phyloP scores from a whole-genome alignment of 1,284 basidiomycete genomes.

The Phellopilus nigrolimitatus region DNA sequence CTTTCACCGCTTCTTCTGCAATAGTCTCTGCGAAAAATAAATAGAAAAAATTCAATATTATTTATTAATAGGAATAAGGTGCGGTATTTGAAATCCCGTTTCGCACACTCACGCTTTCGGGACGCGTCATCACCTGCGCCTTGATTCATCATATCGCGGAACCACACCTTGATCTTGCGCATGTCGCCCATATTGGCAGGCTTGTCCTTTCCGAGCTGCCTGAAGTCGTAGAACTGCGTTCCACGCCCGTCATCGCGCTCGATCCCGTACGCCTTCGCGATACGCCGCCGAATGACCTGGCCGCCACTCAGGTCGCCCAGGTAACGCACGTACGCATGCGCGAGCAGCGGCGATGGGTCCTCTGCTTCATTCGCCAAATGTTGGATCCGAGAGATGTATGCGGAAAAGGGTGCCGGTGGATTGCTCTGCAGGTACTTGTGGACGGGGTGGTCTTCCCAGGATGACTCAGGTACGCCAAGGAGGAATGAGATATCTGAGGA shows the following conservation, averaged over 20 bases:
- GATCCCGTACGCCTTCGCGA: constrained; percentile 65
- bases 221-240: constrained; percentile 71
- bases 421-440: constrained; percentile 41
- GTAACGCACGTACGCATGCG: constrained; percentile 81
- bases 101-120: constrained; percentile 47
- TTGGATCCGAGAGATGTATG: constrained; percentile 50
- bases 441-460: constrained; percentile 53
- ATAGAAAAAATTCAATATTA: not conserved
- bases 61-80: not conserved
- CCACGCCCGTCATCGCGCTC: constrained; percentile 47
- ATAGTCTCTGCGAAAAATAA: constrained; percentile 33
- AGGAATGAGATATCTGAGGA: constrained; percentile 66
- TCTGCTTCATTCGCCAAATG: constrained; percentile 34
- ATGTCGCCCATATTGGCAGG: constrained; percentile 53
- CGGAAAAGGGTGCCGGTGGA: constrained; percentile 46
- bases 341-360: constrained; percentile 42
- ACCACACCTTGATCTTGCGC: constrained; percentile 76
- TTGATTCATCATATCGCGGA: constrained; percentile 67
- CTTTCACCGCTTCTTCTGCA: constrained; percentile 60
- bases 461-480: constrained; percentile 46
- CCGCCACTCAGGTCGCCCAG: constrained; percentile 85
- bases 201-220: constrained; percentile 42
- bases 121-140: constrained; percentile 51
- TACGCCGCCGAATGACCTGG: constrained; percentile 61
- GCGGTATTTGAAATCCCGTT: not conserved